A percentile compares a stretch with the other conserved stretches of the same genome.
Evolutionary conservation across 1,284 basidiomycete species (phyloP).

Genomic region (Cronartium ribicola): DNA sequence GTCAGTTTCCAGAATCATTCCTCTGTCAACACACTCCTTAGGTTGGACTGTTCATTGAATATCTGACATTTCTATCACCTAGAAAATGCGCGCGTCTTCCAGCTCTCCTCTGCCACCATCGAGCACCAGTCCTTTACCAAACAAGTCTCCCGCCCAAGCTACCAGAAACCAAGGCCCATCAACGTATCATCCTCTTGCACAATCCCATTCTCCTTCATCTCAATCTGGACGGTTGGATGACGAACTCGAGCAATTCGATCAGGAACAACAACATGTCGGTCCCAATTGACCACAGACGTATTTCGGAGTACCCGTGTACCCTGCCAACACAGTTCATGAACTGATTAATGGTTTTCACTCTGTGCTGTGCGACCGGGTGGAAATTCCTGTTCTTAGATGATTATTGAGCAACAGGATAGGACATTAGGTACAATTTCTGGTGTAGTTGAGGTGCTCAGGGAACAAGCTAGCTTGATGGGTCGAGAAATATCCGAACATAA

Average conservation of each 20-base stretch:
- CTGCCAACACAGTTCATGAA: no score
- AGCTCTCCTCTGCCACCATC: not conserved
- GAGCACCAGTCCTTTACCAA: constrained; percentile 8
- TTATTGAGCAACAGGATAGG: constrained; percentile 77
- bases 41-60: no score
- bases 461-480: constrained; percentile 86
- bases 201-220: not conserved
- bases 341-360: no score
- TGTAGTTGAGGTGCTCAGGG: constrained; percentile 70
- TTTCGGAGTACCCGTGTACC: no score
- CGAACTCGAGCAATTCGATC: not conserved
- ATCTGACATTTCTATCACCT: no score
- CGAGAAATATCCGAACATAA: constrained; percentile 80
- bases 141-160: not conserved
- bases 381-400: constrained; percentile 58
- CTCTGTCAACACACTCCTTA: no score
- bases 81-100: no score
- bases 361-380: no score
- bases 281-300: not conserved
- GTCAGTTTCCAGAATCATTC: no score
- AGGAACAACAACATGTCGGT: not conserved
- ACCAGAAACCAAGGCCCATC: not conserved
- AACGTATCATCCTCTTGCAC: not conserved
- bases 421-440: constrained; percentile 78
- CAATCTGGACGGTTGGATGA: not conserved